Base-by-base conservation (phyloP, 2,329 filamentous ascomycete genomes). In the Ophiostoma montium region DNA sequence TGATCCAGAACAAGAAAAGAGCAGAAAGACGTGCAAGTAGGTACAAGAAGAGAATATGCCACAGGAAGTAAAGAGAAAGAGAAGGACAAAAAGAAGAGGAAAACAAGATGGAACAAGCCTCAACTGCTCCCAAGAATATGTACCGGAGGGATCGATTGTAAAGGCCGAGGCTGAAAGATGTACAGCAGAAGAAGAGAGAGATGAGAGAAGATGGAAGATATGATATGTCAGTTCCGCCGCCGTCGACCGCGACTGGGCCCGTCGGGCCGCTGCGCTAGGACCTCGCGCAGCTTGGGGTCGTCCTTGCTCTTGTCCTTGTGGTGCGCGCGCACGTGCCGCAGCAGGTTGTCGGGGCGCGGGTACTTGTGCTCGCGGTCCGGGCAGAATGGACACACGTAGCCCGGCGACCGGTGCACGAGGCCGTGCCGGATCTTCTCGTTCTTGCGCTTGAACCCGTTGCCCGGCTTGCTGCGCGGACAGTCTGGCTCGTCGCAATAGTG, bases 301-400 rank as follows among this genome's bases (percentile, higher is more conserved):
- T 95, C 88, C 63, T 88, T 90, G 61, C 85, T 81, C 63, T 87
- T 92, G 60, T 96, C 89, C 35, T 81, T 70, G 62, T 96, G 92
- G 62, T 96, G 90, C 38, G 92, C 87, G 49, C 87, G 79, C 32
- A 96, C 92, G 65, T 98, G 92, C 86, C 90, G 80, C 69, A 95
- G 90, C 50, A 98, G 69, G 70, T 96, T 96, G 63, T 98, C 92
- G 32, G 92, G 92, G 57, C 92, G 75, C 5, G 92, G 92, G 63
- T 96, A 96, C 61, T 84, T 89, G 64, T 95, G 90, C 62, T 95
- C 88, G 56, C 88, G 76, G 59, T 95, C 88, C 1, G 87, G 85
- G 63, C 92, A 98, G 61, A 95, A 96, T 0, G 92, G 92, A 63
- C 92, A 98, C 30, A 95, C 81, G 60, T 96, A 98, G 52, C 90